Evolutionary conservation across 805 yeast species (phyloP).

Genomic region (Candida bentonensis): DNA sequence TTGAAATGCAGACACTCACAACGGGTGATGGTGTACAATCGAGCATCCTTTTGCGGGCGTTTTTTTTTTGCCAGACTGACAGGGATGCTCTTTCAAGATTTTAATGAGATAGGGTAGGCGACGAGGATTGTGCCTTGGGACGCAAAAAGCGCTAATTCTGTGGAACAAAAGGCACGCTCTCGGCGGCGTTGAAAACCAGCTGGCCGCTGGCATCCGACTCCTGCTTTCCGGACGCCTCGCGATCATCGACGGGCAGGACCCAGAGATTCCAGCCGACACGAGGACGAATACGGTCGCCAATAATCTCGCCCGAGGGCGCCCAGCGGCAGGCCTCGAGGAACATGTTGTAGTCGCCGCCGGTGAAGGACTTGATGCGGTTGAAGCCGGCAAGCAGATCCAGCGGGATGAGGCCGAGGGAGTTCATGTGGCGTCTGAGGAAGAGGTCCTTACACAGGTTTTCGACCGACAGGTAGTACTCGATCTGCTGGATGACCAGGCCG

Average conservation of each 20-base stretch:
- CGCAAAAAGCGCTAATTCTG: neutral
- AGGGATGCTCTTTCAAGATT: too few species aligned
- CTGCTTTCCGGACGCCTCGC: conserved; percentile 34
- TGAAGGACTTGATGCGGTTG: conserved; percentile 57
- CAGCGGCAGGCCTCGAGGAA: conserved; percentile 41
- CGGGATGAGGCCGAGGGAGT: conserved; percentile 58
- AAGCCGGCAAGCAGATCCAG: conserved; percentile 50
- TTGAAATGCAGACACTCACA: too few species aligned
- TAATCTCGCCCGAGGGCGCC: conserved; percentile 39
- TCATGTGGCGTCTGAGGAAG: conserved; percentile 71
- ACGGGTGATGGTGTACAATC: too few species aligned
- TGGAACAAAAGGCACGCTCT: conserved; percentile 1
- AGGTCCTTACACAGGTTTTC: conserved; percentile 81
- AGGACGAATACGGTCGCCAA: conserved; percentile 48
- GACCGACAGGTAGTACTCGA: conserved; percentile 80
- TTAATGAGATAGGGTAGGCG: conserved; percentile 9
- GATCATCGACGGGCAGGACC: conserved; percentile 45
- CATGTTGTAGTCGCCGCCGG: conserved; percentile 38
- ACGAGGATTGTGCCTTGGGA: too few species aligned
- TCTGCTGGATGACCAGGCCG: conserved; percentile 36
- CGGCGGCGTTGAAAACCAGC: neutral
- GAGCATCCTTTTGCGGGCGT: too few species aligned
- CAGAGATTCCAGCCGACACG: conserved; percentile 46
- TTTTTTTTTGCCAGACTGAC: too few species aligned
- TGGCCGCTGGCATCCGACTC: conserved; percentile 16